Evolutionary conservation across 1,284 basidiomycete species (phyloP).

Genomic region (Peniophora sp.): DNA sequence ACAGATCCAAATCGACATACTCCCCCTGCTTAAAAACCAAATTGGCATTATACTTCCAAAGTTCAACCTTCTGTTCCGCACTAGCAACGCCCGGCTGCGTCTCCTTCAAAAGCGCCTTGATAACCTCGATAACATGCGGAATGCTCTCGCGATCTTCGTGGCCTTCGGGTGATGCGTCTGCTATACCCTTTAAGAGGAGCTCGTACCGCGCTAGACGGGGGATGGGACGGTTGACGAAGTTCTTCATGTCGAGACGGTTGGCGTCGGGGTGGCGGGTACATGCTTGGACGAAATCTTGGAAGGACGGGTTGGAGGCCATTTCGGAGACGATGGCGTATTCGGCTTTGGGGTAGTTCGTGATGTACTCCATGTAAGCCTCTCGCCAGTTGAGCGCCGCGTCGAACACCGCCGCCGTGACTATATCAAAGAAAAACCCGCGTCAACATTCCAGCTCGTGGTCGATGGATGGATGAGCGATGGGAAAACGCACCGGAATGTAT

Average conservation of each 20-base stretch:
- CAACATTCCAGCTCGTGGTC: no score
- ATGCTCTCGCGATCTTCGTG: constrained; percentile 79
- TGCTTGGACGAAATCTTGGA: constrained; percentile 77
- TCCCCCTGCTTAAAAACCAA: constrained; percentile 76
- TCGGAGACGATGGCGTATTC: constrained; percentile 89
- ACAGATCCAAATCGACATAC: constrained; percentile 78
- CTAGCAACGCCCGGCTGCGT: constrained; percentile 78
- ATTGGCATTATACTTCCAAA: constrained; percentile 80
- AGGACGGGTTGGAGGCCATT: constrained; percentile 69
- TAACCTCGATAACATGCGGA: constrained; percentile 77
- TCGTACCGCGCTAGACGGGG: constrained; percentile 86
- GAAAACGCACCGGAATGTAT: constrained; percentile 45
- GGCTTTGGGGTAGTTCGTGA: constrained; percentile 91
- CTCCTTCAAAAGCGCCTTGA: constrained; percentile 79
- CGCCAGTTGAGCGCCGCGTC: constrained; percentile 90
- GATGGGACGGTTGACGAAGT: constrained; percentile 85
- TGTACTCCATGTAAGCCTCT: constrained; percentile 89
- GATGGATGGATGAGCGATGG: no score
- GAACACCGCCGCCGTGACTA: constrained; percentile 78
- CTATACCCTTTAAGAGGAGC: constrained; percentile 73
- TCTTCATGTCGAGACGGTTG: constrained; percentile 78
- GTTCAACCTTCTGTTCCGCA: constrained; percentile 79
- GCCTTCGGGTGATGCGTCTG: constrained; percentile 61
- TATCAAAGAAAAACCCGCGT: no score
- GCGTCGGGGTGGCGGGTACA: constrained; percentile 69